Base-by-base conservation (phyloP, 495 filamentous ascomycete species). In the Penicillium arizonense region DNA sequence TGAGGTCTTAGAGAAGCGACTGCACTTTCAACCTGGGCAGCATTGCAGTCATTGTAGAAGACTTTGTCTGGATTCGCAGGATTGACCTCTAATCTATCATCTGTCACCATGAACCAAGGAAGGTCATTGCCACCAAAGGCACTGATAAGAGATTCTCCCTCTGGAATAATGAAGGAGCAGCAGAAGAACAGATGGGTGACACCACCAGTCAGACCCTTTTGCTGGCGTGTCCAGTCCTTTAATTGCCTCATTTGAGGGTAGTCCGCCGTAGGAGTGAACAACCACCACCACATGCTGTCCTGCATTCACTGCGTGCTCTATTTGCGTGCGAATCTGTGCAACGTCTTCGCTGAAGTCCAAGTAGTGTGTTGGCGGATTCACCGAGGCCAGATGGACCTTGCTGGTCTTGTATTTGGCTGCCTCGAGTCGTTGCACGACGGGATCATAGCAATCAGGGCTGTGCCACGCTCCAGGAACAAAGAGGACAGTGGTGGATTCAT, bases 381-480 rank as follows among this genome's bases (percentile, higher is more conserved):
- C 52, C 11, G 75, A 72, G 2, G 76, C 76, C 8, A 80, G 64
- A 8, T 63, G 45, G 11, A 74, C 61, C 4, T 55, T 24, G 32
- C 74, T 37, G 58, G 67, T 71, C 39, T 63, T 60, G 65, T 74
- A 77, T 18, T 66, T 57, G 24, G 62, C 58, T 13, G 46, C 52
- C 35, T 60, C 35, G 28, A 82, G 70, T 20, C 67, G 49, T 10
- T 65, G 39, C 20, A 62, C 62, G 3, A 79, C 61, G 32, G 61
- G 55, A 47, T 58, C 28, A 52, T 65, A 77, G 44, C 59, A 70
- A 3, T 53, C 50, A 3, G 71, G 54, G 13, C 26, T 63, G 57
- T 77, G 74, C 77, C 78, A 81, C 2, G 76, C 71, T 2, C 77
- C 79, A 9, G 72, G 75, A 13, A 80, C 65, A 44, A 78, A 65